A percentile compares a stretch with the other conserved stretches of the same genome.
Conservation (phyloP, 495 filamentous ascomycete genomes). For the Podospora bellae-mahoneyi region DNA sequence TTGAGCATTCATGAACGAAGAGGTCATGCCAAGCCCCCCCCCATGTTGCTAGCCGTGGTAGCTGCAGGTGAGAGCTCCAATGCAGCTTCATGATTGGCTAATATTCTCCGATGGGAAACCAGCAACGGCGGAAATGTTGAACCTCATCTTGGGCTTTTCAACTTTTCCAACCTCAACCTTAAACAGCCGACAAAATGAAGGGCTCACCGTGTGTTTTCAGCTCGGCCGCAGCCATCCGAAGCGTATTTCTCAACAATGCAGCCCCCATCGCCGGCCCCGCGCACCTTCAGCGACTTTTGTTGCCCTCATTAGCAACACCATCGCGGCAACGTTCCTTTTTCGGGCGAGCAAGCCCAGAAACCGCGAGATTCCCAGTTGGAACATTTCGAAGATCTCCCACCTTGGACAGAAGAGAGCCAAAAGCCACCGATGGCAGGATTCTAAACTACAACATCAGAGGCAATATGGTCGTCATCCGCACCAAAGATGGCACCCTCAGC, state of each 20-base stretch:
- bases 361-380: background rate
- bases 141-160: background rate
- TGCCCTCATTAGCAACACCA: constrained; percentile 13
- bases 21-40: constrained; percentile 8
- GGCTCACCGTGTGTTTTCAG: constrained; percentile 39
- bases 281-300: constrained; percentile 21
- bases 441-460: constrained; percentile 56
- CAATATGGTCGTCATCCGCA: constrained; percentile 53
- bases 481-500: constrained; percentile 47
- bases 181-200: constrained; percentile 27
- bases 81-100: constrained; percentile 15
- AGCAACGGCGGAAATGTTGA: background rate
- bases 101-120: constrained; percentile 14
- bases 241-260: constrained; percentile 37
- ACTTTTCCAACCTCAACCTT: background rate
- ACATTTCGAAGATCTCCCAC: background rate
- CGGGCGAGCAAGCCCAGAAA: background rate
- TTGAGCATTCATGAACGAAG: background rate
- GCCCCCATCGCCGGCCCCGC: constrained; percentile 1
- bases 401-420: background rate
- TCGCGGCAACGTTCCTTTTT: background rate
- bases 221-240: constrained; percentile 37
- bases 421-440: background rate
- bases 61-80: constrained; percentile 1
- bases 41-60: background rate